Conservation (phyloP, 176 grass and related monocot species). For the Panicum miliaceum region DNA sequence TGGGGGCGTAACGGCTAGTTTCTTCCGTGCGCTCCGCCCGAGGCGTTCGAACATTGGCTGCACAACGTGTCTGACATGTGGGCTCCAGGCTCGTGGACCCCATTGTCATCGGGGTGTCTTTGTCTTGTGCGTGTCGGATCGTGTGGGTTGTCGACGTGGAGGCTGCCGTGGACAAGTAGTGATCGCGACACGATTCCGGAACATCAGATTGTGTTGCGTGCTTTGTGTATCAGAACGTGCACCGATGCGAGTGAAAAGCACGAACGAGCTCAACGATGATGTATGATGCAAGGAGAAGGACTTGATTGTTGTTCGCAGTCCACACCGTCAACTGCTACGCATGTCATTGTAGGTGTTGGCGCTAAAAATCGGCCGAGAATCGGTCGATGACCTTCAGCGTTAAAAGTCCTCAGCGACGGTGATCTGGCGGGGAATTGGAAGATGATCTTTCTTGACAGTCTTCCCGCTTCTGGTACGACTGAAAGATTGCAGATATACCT, state of each 20-base stretch:
- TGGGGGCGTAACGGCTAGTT: conserved; percentile 84
- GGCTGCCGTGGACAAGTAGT: not conserved
- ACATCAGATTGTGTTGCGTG: not conserved
- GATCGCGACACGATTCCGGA: not conserved
- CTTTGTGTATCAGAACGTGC: not conserved
- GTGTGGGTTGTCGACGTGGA: not conserved
- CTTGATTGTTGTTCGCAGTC: too few species aligned
- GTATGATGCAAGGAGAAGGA: not conserved
- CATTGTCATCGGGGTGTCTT: not conserved
- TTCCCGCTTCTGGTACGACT: too few species aligned
- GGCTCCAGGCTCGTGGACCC: not conserved
- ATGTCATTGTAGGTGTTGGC: too few species aligned
- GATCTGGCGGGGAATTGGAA: too few species aligned
- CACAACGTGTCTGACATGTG: not conserved
- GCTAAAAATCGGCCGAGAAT: too few species aligned
- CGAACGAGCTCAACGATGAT: not conserved
- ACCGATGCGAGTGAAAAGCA: not conserved
- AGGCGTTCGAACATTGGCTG: not conserved
- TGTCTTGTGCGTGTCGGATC: not conserved
- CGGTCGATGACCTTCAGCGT: too few species aligned
- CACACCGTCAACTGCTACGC: too few species aligned
- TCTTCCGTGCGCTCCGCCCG: conserved; percentile 21
- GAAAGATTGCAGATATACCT: too few species aligned
- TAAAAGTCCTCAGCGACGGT: too few species aligned
- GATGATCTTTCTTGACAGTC: too few species aligned